Evolutionary conservation across 345 rosid genomes (phyloP).

Genomic region (Leavenworthia alabamica): DNA sequence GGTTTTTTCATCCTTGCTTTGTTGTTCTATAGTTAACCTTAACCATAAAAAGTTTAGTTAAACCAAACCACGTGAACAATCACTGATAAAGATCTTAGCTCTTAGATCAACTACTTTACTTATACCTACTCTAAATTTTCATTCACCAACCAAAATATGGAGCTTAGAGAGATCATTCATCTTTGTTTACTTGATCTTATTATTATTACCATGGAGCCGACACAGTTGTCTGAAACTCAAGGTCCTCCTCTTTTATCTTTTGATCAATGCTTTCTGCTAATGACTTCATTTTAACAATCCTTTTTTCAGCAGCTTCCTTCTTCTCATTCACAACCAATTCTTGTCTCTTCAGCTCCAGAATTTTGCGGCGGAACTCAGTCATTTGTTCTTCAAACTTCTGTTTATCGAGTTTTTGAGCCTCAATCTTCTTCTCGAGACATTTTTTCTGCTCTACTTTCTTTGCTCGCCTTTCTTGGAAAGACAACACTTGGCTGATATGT

Average conservation of each 20-base stretch:
- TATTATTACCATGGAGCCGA: slow-evolving; percentile 48
- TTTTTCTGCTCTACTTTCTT: slow-evolving; percentile 26
- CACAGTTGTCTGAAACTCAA: slow-evolving; percentile 30
- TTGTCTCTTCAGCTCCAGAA: slow-evolving; percentile 34
- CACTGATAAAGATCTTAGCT: neutral
- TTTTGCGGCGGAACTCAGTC: slow-evolving; percentile 34
- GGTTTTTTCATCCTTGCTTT: too few relatives aligned
- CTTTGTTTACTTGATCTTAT: neutral
- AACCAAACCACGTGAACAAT: neutral
- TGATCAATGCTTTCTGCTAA: neutral
- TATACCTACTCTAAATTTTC: neutral
- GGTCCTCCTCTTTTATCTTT: slow-evolving; percentile 6
- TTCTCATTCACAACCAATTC: slow-evolving; percentile 20
- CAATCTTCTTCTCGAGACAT: slow-evolving; percentile 30
- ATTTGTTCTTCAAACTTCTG: slow-evolving; percentile 28
- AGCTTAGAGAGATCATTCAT: neutral
- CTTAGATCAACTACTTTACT: neutral
- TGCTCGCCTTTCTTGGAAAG: slow-evolving; percentile 34
- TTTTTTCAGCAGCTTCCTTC: slow-evolving; percentile 24
- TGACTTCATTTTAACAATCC: slow-evolving; percentile 24
- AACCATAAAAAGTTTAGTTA: neutral
- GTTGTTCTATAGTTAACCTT: too few relatives aligned
- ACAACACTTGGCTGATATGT: slow-evolving; percentile 38
- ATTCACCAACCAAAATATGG: neutral
- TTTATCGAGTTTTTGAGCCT: slow-evolving; percentile 9